Percentiles rank a stretch among this genome's conserved stretches.
These are phyloP conservation scores for Calonectria pteridis DNA, from an alignment of 2,329 filamentous ascomycete genomes.

Conservation along the genomic window DNA sequence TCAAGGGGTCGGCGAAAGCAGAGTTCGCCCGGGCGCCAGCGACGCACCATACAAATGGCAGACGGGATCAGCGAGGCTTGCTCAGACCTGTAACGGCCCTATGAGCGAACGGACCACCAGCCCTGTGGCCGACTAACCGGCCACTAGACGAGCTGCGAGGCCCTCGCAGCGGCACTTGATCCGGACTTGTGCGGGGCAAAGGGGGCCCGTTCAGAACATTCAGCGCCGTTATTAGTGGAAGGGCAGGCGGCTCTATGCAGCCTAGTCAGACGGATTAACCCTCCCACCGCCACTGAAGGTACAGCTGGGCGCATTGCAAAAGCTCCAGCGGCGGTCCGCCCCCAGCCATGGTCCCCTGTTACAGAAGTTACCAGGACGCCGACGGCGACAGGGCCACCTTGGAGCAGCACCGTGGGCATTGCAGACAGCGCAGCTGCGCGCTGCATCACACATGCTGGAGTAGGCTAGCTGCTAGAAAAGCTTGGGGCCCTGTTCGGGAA, in stretches of 20 bases:
- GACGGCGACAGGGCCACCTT: neutral
- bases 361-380: neutral
- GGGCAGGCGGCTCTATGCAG: conserved; percentile 6
- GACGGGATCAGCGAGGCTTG: conserved; percentile 3
- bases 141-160: neutral
- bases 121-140: neutral
- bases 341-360: neutral
- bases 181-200: neutral
- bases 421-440: neutral
- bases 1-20: conserved; percentile 4
- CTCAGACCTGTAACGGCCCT: conserved; percentile 1
- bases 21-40: conserved; percentile 2
- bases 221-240: conserved; percentile 9
- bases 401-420: neutral
- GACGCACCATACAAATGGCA: neutral
- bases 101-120: conserved; percentile 7
- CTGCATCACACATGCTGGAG: neutral
- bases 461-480: neutral
- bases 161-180: neutral
- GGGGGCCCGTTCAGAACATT: neutral
- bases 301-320: conserved; percentile 1
- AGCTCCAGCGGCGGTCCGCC: neutral
- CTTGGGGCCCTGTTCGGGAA: conserved; percentile 1
- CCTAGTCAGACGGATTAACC: neutral
- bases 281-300: neutral